Evolutionary conservation across 371 early-diverging fungal genomes (phyloP).

Genomic region (Mortierella sp.): DNA sequence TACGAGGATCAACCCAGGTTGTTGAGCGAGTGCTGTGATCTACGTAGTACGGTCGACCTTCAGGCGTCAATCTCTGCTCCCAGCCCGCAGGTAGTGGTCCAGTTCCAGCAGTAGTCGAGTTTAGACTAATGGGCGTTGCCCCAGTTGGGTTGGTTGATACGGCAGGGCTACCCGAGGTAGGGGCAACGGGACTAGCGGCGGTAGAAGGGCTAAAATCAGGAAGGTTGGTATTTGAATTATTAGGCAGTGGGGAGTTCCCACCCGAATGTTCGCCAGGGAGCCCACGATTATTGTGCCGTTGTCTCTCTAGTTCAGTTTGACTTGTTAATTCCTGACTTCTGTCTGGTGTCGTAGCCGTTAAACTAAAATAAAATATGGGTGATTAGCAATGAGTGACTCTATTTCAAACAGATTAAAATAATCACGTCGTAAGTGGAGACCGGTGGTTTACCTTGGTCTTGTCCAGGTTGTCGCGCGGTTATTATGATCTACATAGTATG

Average conservation of each 20-base stretch:
- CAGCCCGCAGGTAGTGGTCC: slow-evolving; percentile 96
- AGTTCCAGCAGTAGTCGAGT: slow-evolving; percentile 76
- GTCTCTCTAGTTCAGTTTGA: slow-evolving; percentile 79
- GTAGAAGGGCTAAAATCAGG: slow-evolving; percentile 48
- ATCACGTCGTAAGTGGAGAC: not conserved
- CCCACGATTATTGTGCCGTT: slow-evolving; percentile 82
- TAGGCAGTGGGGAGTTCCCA: slow-evolving; percentile 48
- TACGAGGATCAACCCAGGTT: slow-evolving; percentile 95
- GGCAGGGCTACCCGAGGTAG: slow-evolving; percentile 57
- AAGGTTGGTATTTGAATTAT: slow-evolving; percentile 36
- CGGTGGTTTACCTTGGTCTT: slow-evolving; percentile 59
- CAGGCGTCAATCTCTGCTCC: slow-evolving; percentile 89
- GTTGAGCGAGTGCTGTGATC: slow-evolving; percentile 98
- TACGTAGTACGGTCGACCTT: slow-evolving; percentile 96
- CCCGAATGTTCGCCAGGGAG: slow-evolving; percentile 75
- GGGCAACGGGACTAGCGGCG: slow-evolving; percentile 55
- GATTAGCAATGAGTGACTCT: too few species aligned
- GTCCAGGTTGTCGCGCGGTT: slow-evolving; percentile 81
- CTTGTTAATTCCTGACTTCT: slow-evolving; percentile 65
- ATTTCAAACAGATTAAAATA: not conserved
- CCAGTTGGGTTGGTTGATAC: slow-evolving; percentile 49
- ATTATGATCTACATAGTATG: slow-evolving; percentile 83
- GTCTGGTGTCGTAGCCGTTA: slow-evolving; percentile 55
- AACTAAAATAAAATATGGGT: slow-evolving; percentile 18
- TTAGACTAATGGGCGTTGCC: slow-evolving; percentile 60